Evolutionary conservation across 257 asterid species (phyloP), one percentile per base, ranked within the genome.

Genomic region (Penstemon newberryi): DNA sequence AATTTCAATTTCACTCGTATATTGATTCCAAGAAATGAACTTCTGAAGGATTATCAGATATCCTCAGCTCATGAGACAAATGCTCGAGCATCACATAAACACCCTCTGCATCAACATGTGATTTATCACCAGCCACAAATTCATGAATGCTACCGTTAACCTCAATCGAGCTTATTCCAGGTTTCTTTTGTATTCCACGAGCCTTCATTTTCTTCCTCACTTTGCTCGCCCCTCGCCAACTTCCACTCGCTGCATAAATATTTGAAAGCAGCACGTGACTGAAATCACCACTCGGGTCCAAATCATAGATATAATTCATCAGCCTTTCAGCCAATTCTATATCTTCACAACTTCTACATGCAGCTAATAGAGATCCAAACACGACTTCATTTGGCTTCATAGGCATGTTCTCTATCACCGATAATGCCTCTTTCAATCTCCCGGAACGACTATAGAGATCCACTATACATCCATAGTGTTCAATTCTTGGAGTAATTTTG

Each of bases 181-280:
- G 92, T 58, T 33, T 75, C 82, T 90, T 90, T 56, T 74, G 86
- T 56, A 90, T 70, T 2, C 95, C 91, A 12, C 58, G 90, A 18
- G 65, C 82, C 86, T 90, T 90, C 97, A 90, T 90, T 77, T 75
- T 86, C 88, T 70, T 86, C 86, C 97, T 83, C 70, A 82, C 79
- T 0, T 78, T 77, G 75, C 86, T 80, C 33, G 96, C 95, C 69
- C 95, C 95, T 5, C 59, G 71, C 96, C 96, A 88, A 56, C 92
- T 85, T 56, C 95, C 96, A 0, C 25, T 59, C 3, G 90, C 75
- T 9, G 97, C 96, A 55, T 88, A 85, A 51, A 85, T 80, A 70
- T 91, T 91, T 4, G 96, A 88, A 39, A 91, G 73, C 77, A 86
- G n/a, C 6, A 79, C 88, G 41, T 86, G 75, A 70, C 82, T 83